Conservation (phyloP, 768 basidiomycete genomes). For the Tephrocybe sp. region DNA sequence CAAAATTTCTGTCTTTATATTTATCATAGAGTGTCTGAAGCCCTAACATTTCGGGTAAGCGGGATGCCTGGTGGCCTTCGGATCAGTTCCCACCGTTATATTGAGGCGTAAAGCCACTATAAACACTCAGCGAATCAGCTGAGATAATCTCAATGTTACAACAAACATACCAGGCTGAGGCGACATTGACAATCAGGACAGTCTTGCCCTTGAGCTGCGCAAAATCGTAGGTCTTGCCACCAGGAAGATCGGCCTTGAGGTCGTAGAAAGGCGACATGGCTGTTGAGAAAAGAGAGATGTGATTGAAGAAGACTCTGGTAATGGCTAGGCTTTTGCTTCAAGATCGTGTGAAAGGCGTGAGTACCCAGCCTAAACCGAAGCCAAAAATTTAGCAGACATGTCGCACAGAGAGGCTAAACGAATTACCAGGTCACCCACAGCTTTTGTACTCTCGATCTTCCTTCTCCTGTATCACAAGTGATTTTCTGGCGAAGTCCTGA, state of each 20-base stretch:
- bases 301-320: constrained; percentile 46
- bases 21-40: constrained; percentile 80
- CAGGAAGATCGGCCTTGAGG: constrained; percentile 64
- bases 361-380: constrained; percentile 64
- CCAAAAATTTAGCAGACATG: constrained; percentile 1
- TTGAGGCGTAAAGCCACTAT: constrained; percentile 81
- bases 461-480: constrained; percentile 28
- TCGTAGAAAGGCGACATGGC: constrained; percentile 50
- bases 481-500: constrained; percentile 44
- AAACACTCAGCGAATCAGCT: neutral
- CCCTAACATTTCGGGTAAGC: too few species aligned
- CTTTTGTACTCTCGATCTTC: constrained; percentile 45
- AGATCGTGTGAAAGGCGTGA: constrained; percentile 71
- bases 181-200: constrained; percentile 76
- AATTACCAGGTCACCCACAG: constrained; percentile 59
- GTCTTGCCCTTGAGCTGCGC: constrained; percentile 72
- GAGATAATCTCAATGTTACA: neutral
- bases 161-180: constrained; percentile 62
- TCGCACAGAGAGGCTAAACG: neutral
- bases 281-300: constrained; percentile 9
- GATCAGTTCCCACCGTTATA: constrained; percentile 50
- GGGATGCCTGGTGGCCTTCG: too few species aligned
- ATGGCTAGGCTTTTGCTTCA: constrained; percentile 49
- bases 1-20: constrained; percentile 72
- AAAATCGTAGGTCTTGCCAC: constrained; percentile 56